phyloP scores from a whole-genome alignment of 805 yeast genomes.

The Pichia insulana region DNA sequence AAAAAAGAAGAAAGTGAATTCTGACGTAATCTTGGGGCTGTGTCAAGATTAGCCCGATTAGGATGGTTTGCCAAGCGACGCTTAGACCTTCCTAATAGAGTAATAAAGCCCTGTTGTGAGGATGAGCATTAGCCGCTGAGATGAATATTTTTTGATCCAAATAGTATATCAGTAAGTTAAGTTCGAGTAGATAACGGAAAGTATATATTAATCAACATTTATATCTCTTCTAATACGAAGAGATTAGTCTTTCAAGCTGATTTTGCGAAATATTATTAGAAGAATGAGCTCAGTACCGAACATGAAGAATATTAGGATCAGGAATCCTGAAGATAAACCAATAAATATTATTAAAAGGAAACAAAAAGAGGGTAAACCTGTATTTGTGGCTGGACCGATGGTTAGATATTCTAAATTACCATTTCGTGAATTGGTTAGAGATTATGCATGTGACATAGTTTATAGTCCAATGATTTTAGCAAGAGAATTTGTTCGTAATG shows the following conservation, averaged over 20 bases:
- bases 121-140: too few species aligned
- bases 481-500: slow-evolving; percentile 83
- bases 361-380: slow-evolving; percentile 42
- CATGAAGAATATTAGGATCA: slow-evolving; percentile 14
- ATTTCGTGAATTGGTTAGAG: slow-evolving; percentile 71
- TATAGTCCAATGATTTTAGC: slow-evolving; percentile 97
- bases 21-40: too few species aligned
- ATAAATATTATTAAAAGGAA: slow-evolving; percentile 41
- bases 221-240: too few species aligned
- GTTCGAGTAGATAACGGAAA: too few species aligned
- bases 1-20: too few species aligned
- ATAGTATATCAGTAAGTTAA: too few species aligned
- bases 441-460: slow-evolving; percentile 70
- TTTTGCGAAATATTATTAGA: background rate
- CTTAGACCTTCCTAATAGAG: background rate
- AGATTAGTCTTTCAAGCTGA: background rate
- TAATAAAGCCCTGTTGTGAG: background rate
- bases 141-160: background rate
- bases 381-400: slow-evolving; percentile 85
- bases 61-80: too few species aligned
- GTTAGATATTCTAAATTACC: slow-evolving; percentile 93
- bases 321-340: slow-evolving; percentile 44
- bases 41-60: too few species aligned
- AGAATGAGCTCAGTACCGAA: slow-evolving; percentile 12
- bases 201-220: too few species aligned